These are phyloP conservation scores for Knufia fluminis DNA, from an alignment of 2,329 filamentous ascomycete genomes.

Conservation along the genomic window DNA sequence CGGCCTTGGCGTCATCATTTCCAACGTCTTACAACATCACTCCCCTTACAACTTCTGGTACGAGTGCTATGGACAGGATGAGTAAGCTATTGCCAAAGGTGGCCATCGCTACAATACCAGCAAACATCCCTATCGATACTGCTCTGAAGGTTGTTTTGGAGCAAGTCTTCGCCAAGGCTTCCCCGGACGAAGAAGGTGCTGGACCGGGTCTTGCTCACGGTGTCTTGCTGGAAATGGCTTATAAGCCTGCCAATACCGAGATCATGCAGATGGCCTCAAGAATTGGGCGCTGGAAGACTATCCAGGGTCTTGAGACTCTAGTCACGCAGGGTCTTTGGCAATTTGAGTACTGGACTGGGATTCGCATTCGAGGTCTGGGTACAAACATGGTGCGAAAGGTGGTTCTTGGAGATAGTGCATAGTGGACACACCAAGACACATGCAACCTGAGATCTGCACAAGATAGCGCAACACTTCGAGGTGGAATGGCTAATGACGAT, in stretches of 20 bases:
- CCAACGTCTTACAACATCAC: slow-evolving; percentile 59
- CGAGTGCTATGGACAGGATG: slow-evolving; percentile 26
- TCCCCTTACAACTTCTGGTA: slow-evolving; percentile 47
- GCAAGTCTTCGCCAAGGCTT: slow-evolving; percentile 37
- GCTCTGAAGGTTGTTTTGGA: slow-evolving; percentile 57
- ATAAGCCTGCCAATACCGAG: slow-evolving; percentile 75
- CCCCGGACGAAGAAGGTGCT: slow-evolving; percentile 40
- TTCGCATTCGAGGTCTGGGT: slow-evolving; percentile 30
- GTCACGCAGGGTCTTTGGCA: slow-evolving; percentile 77
- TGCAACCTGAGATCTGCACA: not conserved
- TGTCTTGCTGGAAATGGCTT: slow-evolving; percentile 88
- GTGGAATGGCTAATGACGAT: not conserved
- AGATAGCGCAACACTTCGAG: not conserved
- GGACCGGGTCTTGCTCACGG: slow-evolving; percentile 32
- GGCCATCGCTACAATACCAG: slow-evolving; percentile 83
- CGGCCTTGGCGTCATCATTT: slow-evolving; percentile 61
- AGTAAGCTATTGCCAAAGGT: slow-evolving; percentile 51
- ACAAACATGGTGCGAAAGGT: slow-evolving; percentile 10
- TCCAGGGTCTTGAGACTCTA: slow-evolving; percentile 81
- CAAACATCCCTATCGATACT: slow-evolving; percentile 70
- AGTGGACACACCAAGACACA: not conserved
- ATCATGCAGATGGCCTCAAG: slow-evolving; percentile 75
- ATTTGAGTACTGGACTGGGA: slow-evolving; percentile 79
- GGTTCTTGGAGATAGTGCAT: slow-evolving; percentile 15
- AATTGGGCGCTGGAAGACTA: slow-evolving; percentile 60